Base-by-base conservation (phyloP, 164 flowering plant genomes). In the Aristolochia contorta region DNA sequence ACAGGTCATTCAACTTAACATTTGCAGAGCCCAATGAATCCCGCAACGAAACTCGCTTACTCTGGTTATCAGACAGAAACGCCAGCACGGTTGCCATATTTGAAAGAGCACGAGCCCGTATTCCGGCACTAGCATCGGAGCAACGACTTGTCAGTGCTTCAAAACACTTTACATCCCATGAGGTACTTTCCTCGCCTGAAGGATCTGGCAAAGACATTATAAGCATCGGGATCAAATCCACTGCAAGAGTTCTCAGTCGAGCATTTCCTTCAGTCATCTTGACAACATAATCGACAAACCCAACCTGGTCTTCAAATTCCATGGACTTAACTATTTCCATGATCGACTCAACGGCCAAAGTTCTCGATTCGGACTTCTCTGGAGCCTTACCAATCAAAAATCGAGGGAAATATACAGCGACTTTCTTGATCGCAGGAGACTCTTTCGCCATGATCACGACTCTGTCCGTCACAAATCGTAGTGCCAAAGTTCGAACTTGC, bases 361-460 rank as follows among this genome's bases (percentile, higher is more conserved):
- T 84, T 62, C 99, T 82, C 24, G 78, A 80, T 64, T 93, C 99
- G 19, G 96, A 78, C 75, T 74, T 91, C 76, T 91, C 99, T 0
- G 93, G 97, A 0, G 99, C 92, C 73, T 83, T 88, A 18, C 71
- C 71, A 5, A 63, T 80, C 73, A 88, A 69, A 64, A 76, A 88
- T 78, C 83, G 79, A 0, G 93, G 96, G 30, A 94, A 65, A 68
- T 82, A 82, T 30, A 80, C 80, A 16, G 86, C 56, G 0, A 87
- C 88, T 57, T 82, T 88, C 72, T 64, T 85, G 16, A 88, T 75
- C 15, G 60, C 88, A 27, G 63, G 73, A 47, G 64, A 79, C 14
- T 65, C 69, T 66, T 71, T 72, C 0, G 82, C 79, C 55, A 71
- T 16, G 14, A 52, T 69, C 69, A 72, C 64, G 79, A 93, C 74